Evolutionary conservation across 2,329 filamentous ascomycete species (phyloP).

Genomic region (Apiospora kogelbergensis): DNA sequence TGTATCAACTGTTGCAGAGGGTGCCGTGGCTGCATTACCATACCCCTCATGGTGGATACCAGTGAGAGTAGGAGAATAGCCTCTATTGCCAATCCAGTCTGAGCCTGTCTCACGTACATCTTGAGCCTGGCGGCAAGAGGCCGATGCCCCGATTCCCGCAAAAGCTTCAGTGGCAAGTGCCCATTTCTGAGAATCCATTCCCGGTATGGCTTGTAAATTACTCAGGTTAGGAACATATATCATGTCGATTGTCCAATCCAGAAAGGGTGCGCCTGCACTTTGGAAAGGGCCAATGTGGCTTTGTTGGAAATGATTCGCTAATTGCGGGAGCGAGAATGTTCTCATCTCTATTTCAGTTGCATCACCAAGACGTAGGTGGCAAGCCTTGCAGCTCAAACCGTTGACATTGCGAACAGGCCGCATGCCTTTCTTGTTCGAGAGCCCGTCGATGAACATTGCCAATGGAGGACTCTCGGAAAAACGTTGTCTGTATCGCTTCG

Average conservation of each 20-base stretch:
- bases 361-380: slow-evolving; percentile 38
- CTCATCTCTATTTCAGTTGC: slow-evolving; percentile 33
- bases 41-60: not conserved
- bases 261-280: slow-evolving; percentile 19
- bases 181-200: slow-evolving; percentile 32
- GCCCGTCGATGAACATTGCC: slow-evolving; percentile 57
- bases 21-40: not conserved
- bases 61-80: not conserved
- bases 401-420: slow-evolving; percentile 54
- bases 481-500: slow-evolving; percentile 54
- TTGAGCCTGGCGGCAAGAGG: slow-evolving; percentile 16
- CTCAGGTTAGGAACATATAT: slow-evolving; percentile 39
- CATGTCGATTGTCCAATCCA: slow-evolving; percentile 50
- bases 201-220: slow-evolving; percentile 30
- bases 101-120: not conserved
- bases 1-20: not conserved
- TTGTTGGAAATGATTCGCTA: slow-evolving; percentile 58
- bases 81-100: not conserved
- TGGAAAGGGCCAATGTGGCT: slow-evolving; percentile 36
- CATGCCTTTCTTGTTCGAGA: slow-evolving; percentile 58
- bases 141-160: slow-evolving; percentile 30
- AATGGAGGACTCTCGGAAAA: slow-evolving; percentile 60
- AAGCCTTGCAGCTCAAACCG: slow-evolving; percentile 55
- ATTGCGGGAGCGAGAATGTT: slow-evolving; percentile 56
- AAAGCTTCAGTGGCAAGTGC: slow-evolving; percentile 40